Percentiles rank a stretch among this genome's conserved stretches.
Conservation (phyloP, 768 basidiomycete genomes). For the Hydnomerulius pinastri region DNA sequence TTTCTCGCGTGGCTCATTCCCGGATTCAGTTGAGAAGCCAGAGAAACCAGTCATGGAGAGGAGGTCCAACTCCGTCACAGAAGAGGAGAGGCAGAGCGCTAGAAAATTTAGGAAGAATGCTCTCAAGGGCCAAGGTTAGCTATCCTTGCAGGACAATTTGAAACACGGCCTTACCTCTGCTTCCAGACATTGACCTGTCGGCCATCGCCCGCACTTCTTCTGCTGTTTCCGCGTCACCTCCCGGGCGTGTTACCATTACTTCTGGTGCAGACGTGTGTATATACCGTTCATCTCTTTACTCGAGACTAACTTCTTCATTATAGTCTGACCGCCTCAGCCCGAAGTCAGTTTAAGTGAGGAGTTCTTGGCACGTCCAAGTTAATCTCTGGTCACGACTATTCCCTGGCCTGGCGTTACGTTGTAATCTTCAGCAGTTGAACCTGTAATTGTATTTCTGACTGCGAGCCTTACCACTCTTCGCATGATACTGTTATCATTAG, state of each 20-base stretch:
- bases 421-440: conserved; percentile 2
- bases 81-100: conserved; percentile 68
- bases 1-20: conserved; percentile 8
- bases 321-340: conserved; percentile 8
- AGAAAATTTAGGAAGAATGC: conserved; percentile 71
- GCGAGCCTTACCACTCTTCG: neutral
- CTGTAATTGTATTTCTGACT: conserved; percentile 22
- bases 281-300: neutral
- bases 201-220: conserved; percentile 83
- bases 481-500: neutral
- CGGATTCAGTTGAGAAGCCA: conserved; percentile 21
- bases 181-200: conserved; percentile 56
- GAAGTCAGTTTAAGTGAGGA: neutral
- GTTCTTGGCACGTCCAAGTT: too few species aligned
- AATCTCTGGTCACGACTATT: too few species aligned
- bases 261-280: conserved; percentile 21
- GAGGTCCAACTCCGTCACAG: conserved; percentile 47
- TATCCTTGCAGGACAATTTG: neutral
- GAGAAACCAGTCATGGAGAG: conserved; percentile 35
- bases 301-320: neutral
- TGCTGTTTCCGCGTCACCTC: conserved; percentile 62
- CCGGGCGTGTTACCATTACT: conserved; percentile 13
- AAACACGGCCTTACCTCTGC: neutral
- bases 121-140: conserved; percentile 59
- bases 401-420: neutral